phyloP scores from a whole-genome alignment of 768 basidiomycete genomes.

The Tephrocybe rancida region DNA sequence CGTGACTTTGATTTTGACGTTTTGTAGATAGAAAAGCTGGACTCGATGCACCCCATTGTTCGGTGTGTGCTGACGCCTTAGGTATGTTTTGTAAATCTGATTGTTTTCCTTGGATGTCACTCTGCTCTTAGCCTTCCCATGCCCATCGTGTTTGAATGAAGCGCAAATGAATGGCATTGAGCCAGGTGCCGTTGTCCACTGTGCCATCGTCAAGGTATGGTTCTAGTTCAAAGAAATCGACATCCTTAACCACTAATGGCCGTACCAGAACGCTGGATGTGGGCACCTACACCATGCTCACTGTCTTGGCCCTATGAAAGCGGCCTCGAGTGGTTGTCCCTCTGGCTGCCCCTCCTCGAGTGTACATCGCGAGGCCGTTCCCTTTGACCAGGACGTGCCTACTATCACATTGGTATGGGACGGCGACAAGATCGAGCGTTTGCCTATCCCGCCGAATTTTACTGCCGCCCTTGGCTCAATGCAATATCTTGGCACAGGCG shows the following conservation, averaged over 20 bases:
- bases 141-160: constrained; percentile 21
- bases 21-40: not conserved
- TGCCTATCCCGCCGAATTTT: constrained; percentile 16
- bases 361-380: constrained; percentile 20
- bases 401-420: constrained; percentile 25
- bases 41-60: constrained; percentile 23
- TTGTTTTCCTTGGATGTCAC: not conserved
- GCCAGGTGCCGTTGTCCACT: constrained; percentile 17
- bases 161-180: constrained; percentile 8
- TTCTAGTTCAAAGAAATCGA: not conserved
- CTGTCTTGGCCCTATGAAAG: constrained; percentile 20
- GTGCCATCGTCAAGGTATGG: constrained; percentile 25
- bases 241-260: not conserved
- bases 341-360: constrained; percentile 22
- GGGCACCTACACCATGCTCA: constrained; percentile 30
- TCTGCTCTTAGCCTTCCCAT: constrained; percentile 22
- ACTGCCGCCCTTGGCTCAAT: not conserved
- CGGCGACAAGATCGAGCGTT: constrained; percentile 25
- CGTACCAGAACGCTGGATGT: constrained; percentile 26
- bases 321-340: constrained; percentile 18
- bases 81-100: constrained; percentile 12
- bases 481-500: constrained; percentile 4
- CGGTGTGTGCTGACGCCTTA: constrained; percentile 24
- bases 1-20: not conserved
- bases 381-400: constrained; percentile 13